Evolutionary conservation across 1,284 basidiomycete species (phyloP).

Genomic region (Cutaneotrichosporon cyanovorans): DNA sequence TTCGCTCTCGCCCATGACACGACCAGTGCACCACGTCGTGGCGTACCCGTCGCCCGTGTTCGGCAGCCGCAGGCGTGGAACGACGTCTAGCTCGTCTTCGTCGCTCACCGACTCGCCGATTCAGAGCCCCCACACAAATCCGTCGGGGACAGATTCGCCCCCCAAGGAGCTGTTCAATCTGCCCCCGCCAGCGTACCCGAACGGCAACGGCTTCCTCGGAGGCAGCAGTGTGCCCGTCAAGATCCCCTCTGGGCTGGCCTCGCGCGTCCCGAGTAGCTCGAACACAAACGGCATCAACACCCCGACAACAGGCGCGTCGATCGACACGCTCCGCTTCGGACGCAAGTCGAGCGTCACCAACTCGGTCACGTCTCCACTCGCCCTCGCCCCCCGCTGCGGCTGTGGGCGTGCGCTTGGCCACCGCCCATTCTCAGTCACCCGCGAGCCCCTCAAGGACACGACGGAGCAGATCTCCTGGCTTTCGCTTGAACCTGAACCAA

Average conservation of each 20-base stretch:
- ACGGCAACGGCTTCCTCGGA: conserved; percentile 10
- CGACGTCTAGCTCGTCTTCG: conserved; percentile 28
- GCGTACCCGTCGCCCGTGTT: conserved; percentile 29
- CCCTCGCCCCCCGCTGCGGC: conserved; percentile 35
- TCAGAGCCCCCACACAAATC: conserved; percentile 36
- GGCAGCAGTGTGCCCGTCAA: conserved; percentile 38
- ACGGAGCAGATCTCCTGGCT: conserved; percentile 23
- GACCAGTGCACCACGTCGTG: conserved; percentile 24
- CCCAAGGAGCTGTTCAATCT: conserved; percentile 38
- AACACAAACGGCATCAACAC: conserved; percentile 10
- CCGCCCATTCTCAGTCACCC: conserved; percentile 11
- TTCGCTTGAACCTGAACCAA: conserved; percentile 21
- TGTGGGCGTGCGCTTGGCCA: conserved; percentile 38
- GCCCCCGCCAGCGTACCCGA: conserved; percentile 36
- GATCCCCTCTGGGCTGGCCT: conserved; percentile 24
- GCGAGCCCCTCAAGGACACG: conserved; percentile 1
- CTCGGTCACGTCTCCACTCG: conserved; percentile 39
- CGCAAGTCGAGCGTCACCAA: conserved; percentile 38
- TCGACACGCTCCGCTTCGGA: conserved; percentile 42
- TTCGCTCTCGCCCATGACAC: conserved; percentile 29
- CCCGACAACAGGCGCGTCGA: conserved; percentile 26
- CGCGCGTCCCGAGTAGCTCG: conserved; percentile 7
- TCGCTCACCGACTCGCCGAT: conserved; percentile 37
- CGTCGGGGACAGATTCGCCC: conserved; percentile 32
- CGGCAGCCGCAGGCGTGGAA: conserved; percentile 17